These are phyloP conservation scores for Chondrostereum purpureum DNA, from an alignment of 1,284 basidiomycete species.

Conservation along the genomic window DNA sequence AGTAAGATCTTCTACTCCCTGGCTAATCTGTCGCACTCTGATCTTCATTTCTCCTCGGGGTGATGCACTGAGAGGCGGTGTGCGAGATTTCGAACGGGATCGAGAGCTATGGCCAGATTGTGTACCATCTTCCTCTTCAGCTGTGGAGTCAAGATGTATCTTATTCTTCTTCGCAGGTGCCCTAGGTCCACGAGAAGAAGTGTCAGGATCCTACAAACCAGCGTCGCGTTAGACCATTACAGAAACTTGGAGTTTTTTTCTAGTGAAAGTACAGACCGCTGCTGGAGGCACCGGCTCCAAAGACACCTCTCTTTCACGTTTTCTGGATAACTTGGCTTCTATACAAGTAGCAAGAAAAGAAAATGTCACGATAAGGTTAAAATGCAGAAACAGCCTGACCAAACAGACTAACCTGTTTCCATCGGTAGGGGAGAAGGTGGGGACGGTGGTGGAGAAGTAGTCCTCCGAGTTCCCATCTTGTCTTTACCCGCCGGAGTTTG, in stretches of 20 bases:
- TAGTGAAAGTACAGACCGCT: too few species aligned
- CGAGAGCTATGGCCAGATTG: conserved; percentile 28
- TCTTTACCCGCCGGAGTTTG: neutral
- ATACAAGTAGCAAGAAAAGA: conserved; percentile 4
- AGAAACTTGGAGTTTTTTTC: too few species aligned
- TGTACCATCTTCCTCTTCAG: conserved; percentile 48
- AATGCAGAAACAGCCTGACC: conserved; percentile 1
- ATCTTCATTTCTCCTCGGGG: conserved; percentile 70
- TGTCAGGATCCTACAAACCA: conserved; percentile 42
- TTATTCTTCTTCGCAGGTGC: conserved; percentile 71
- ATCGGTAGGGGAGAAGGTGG: conserved; percentile 15
- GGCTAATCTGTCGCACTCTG: conserved; percentile 69
- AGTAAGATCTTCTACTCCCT: conserved; percentile 67
- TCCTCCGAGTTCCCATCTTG: neutral
- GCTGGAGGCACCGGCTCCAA: conserved; percentile 56
- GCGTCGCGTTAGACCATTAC: too few species aligned
- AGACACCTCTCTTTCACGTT: conserved; percentile 71
- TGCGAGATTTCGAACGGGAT: conserved; percentile 37
- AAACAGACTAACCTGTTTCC: conserved; percentile 10
- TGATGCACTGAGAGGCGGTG: conserved; percentile 44
- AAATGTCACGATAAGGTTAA: neutral
- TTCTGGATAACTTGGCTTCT: conserved; percentile 36
- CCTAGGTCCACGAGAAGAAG: conserved; percentile 21
- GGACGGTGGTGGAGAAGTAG: conserved; percentile 13
- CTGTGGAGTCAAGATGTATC: conserved; percentile 49